Evolutionary conservation across 129 eudicot species (phyloP).

Genomic region (Helianthus tuberosus): DNA sequence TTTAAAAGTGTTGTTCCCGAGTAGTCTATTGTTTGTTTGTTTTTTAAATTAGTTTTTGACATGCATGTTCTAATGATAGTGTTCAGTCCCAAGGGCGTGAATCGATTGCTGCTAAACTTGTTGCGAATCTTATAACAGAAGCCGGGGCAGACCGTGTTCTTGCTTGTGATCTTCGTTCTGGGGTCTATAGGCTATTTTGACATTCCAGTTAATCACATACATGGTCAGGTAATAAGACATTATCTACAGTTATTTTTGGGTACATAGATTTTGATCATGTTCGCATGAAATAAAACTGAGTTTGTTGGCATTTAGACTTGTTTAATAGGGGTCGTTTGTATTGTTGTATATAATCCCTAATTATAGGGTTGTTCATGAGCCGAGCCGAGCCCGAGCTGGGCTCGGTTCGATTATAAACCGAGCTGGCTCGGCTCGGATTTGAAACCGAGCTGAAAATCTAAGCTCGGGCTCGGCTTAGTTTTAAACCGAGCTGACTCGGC

Average conservation of each 20-base stretch:
- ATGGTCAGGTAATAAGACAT: slow-evolving; percentile 72
- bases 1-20: too few species aligned
- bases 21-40: slow-evolving; percentile 8
- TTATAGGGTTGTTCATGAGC: too few species aligned
- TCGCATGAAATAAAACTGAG: background rate
- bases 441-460: too few species aligned
- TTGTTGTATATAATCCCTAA: too few species aligned
- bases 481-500: too few species aligned
- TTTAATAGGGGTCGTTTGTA: too few species aligned
- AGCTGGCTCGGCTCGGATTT: too few species aligned
- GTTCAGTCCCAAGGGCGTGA: slow-evolving; percentile 97
- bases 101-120: slow-evolving; percentile 98
- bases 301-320: background rate
- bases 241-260: background rate
- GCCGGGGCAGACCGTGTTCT: slow-evolving; percentile 96
- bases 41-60: background rate
- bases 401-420: too few species aligned
- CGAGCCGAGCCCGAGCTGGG: too few species aligned
- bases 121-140: slow-evolving; percentile 91
- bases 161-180: slow-evolving; percentile 98
- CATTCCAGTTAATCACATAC: slow-evolving; percentile 97
- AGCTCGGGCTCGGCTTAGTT: too few species aligned
- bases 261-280: slow-evolving; percentile 2
- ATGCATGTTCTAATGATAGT: slow-evolving; percentile 14
- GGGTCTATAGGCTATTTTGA: slow-evolving; percentile 96